phyloP scores from a whole-genome alignment of 305 asterid genomes.

The Fraxinus albicans region DNA sequence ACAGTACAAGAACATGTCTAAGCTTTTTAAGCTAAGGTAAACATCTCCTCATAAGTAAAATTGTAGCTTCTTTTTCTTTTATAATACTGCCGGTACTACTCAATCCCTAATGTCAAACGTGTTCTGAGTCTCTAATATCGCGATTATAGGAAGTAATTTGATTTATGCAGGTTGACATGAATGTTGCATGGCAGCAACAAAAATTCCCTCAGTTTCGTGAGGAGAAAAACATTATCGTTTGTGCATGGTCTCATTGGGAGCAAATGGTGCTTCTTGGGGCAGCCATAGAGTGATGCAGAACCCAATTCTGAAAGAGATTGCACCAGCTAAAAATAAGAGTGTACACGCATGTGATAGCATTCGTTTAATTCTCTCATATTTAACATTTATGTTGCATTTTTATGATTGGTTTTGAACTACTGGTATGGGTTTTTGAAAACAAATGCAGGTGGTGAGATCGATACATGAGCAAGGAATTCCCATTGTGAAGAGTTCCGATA shows the following conservation, averaged over 20 bases:
- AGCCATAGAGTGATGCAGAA: constrained; percentile 29
- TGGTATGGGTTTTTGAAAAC: too few species aligned
- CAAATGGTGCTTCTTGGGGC: constrained; percentile 35
- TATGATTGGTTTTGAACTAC: too few species aligned
- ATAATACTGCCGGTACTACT: neutral
- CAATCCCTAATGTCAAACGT: too few species aligned
- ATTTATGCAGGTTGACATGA: constrained; percentile 33
- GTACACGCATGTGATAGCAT: constrained; percentile 27
- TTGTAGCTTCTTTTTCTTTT: constrained; percentile 17
- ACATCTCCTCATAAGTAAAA: neutral
- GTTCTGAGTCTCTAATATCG: too few species aligned
- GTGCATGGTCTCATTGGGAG: constrained; percentile 38
- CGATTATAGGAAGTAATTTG: neutral
- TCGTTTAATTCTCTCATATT: neutral
- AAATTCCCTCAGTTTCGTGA: constrained; percentile 27
- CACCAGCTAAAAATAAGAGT: constrained; percentile 29
- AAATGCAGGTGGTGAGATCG: constrained; percentile 11
- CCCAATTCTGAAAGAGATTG: constrained; percentile 27
- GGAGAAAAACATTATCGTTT: constrained; percentile 22
- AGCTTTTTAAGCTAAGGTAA: neutral
- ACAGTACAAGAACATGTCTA: neutral
- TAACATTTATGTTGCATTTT: too few species aligned
- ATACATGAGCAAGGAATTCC: constrained; percentile 14
- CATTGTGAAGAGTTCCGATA: constrained; percentile 5
- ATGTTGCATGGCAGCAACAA: constrained; percentile 39